phyloP scores from a whole-genome alignment of 2,329 filamentous ascomycete genomes.

The Fusarium sulawesiense region DNA sequence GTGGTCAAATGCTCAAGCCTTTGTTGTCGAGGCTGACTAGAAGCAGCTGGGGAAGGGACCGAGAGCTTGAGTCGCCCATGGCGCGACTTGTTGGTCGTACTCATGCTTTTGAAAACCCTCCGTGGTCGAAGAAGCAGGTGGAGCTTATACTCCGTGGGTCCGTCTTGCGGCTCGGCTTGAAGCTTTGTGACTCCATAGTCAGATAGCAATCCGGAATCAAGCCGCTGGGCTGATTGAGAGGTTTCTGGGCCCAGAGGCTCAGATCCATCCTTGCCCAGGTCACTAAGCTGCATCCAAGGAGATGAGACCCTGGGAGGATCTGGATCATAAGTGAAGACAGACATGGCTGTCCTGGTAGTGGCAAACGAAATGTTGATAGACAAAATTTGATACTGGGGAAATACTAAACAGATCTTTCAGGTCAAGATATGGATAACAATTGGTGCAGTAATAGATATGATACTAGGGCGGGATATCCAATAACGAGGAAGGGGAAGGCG shows the following conservation, averaged over 20 bases:
- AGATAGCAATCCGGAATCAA: constrained; percentile 58
- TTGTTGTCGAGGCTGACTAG: constrained; percentile 80
- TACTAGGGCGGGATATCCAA: constrained; percentile 21
- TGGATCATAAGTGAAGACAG: constrained; percentile 94
- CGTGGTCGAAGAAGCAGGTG: constrained; percentile 86
- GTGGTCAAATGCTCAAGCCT: constrained; percentile 92
- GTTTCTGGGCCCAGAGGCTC: constrained; percentile 37
- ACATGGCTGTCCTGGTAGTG: constrained; percentile 66
- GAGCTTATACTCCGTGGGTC: constrained; percentile 95
- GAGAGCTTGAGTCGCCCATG: constrained; percentile 33
- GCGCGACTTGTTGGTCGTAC: constrained; percentile 60
- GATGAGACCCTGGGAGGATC: constrained; percentile 89
- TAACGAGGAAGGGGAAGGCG: constrained; percentile 26
- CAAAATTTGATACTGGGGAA: not conserved
- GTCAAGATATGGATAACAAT: constrained; percentile 37
- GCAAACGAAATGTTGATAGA: not conserved
- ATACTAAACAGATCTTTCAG: not conserved
- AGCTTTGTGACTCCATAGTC: constrained; percentile 79
- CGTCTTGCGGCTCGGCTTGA: constrained; percentile 91
- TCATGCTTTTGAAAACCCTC: constrained; percentile 77
- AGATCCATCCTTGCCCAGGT: constrained; percentile 53
- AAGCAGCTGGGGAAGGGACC: constrained; percentile 55
- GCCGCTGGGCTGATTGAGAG: constrained; percentile 42
- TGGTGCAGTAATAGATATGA: constrained; percentile 18
- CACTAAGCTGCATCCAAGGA: constrained; percentile 79